phyloP scores from a whole-genome alignment of 1,284 basidiomycete species.

The Rhodotorula mucilaginosa region DNA sequence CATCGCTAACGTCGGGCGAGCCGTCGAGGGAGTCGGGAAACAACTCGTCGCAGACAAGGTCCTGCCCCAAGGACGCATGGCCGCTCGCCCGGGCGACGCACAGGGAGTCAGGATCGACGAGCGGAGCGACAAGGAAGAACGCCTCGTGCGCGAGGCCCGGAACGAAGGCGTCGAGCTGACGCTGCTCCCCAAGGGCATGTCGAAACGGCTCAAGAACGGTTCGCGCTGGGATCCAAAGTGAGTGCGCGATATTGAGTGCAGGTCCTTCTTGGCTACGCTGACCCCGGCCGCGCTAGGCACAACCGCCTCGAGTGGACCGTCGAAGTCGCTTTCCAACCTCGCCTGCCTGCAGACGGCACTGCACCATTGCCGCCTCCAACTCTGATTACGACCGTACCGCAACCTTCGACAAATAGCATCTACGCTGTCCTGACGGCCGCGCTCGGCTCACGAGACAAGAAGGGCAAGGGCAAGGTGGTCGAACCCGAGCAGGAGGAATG shows the following conservation, averaged over 20 bases:
- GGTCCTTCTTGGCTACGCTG: background rate
- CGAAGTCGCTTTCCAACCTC: constrained; percentile 32
- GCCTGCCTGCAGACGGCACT: background rate
- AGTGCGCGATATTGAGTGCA: background rate
- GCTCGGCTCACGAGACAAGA: constrained; percentile 22
- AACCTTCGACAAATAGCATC: constrained; percentile 10
- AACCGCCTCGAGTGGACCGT: constrained; percentile 34
- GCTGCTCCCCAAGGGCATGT: constrained; percentile 38
- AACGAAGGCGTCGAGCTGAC: constrained; percentile 33
- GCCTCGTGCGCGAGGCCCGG: constrained; percentile 34
- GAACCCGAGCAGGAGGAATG: constrained; percentile 25
- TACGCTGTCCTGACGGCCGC: constrained; percentile 13
- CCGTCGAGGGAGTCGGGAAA: constrained; percentile 25
- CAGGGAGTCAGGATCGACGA: constrained; percentile 30
- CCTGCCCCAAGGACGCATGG: constrained; percentile 25
- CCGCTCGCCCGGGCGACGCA: background rate
- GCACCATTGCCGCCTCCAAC: constrained; percentile 1
- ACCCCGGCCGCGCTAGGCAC: background rate
- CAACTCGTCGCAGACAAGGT: constrained; percentile 32
- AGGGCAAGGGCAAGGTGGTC: constrained; percentile 32
- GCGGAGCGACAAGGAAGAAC: constrained; percentile 36
- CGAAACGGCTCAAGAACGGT: constrained; percentile 28
- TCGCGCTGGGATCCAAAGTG: constrained; percentile 39
- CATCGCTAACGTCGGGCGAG: constrained; percentile 30
- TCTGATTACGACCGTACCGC: constrained; percentile 11